Evolutionary conservation across 2,329 filamentous ascomycete species (phyloP).

Genomic region (Pyrenophora teres): DNA sequence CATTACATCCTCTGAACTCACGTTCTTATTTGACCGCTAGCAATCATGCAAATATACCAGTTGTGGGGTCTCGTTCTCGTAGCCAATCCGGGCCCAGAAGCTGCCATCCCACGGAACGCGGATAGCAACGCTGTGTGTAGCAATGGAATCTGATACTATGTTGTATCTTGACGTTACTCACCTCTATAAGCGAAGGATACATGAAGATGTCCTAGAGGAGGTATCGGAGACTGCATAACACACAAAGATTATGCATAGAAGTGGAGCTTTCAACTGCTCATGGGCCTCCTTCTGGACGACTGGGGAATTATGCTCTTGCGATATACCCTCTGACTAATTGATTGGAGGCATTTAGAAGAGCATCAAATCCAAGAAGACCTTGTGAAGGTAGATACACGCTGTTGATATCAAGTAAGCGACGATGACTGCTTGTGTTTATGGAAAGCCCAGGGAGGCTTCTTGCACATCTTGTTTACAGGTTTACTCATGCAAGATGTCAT

Average conservation of each 20-base stretch:
- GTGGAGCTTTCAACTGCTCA: background rate
- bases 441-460: slow-evolving; percentile 9
- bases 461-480: slow-evolving; percentile 13
- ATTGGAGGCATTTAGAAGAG: background rate
- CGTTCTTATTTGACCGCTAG: slow-evolving; percentile 4
- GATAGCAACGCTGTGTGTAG: slow-evolving; percentile 7
- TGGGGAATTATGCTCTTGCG: background rate
- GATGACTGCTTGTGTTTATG: background rate
- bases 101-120: background rate
- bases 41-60: background rate
- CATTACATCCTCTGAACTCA: slow-evolving; percentile 7
- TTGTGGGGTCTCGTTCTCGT: background rate
- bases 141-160: slow-evolving; percentile 1
- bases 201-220: background rate
- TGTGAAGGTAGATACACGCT: background rate
- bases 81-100: background rate
- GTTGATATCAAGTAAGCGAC: background rate
- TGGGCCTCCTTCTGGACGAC: background rate
- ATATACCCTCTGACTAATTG: background rate
- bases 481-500: slow-evolving; percentile 11
- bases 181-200: background rate
- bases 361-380: background rate
- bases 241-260: background rate
- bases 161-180: slow-evolving; percentile 21
- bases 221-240: background rate